Percentiles rank a stretch among this genome's conserved stretches.
Conservation (phyloP, 2,329 filamentous ascomycete species). For the Torrubiella hemipterigena region DNA sequence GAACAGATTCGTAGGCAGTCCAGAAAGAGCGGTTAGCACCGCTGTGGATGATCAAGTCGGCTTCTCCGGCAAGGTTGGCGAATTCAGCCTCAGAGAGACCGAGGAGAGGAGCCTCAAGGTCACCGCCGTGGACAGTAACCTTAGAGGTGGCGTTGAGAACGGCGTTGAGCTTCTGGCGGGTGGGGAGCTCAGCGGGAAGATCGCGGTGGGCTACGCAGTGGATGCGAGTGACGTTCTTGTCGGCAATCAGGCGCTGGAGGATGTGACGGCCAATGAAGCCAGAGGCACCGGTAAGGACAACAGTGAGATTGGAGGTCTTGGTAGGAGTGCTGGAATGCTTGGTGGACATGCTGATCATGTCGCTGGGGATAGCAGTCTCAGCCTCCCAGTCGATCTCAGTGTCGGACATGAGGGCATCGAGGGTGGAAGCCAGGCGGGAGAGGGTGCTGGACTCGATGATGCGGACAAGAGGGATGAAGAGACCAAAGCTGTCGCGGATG, state of each 20-base stretch:
- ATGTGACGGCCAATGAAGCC: conserved; percentile 29
- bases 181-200: conserved; percentile 5
- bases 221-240: conserved; percentile 20
- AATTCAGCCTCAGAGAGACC: conserved; percentile 22
- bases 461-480: conserved; percentile 18
- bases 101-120: conserved; percentile 20
- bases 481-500: conserved; percentile 19
- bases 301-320: conserved; percentile 7
- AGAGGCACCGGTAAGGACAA: conserved; percentile 25
- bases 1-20: conserved; percentile 17
- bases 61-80: conserved; percentile 14
- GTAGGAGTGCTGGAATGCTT: conserved; percentile 1
- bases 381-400: conserved; percentile 7
- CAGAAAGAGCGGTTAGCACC: conserved; percentile 23
- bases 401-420: conserved; percentile 13
- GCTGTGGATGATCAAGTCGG: conserved; percentile 38
- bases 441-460: conserved; percentile 27
- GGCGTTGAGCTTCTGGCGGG: conserved; percentile 5
- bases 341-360: conserved; percentile 4
- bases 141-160: conserved; percentile 13
- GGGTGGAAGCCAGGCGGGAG: conserved; percentile 20
- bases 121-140: conserved; percentile 21
- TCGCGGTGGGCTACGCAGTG: conserved; percentile 31
- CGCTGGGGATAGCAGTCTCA: conserved; percentile 1
- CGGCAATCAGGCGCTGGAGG: conserved; percentile 20